Evolutionary conservation across 306 rosid genomes (phyloP), one percentile per base, ranked within the genome.

Genomic region (Delonix regia): DNA sequence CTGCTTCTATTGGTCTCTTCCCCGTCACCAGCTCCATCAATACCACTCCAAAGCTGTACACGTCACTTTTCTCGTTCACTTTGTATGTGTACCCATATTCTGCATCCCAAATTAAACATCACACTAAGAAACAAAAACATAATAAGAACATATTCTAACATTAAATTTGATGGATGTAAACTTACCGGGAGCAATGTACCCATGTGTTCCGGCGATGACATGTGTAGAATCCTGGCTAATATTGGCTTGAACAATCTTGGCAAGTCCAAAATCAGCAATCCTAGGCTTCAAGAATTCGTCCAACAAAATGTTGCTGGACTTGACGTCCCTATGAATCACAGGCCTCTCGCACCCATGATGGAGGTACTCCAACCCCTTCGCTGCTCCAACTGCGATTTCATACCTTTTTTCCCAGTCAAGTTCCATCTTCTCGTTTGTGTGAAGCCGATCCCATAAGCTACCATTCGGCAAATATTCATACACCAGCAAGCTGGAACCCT

Each of bases 101-200:
- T 96, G 88, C 80, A 69, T 2, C 65, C 9, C 6, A 7, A 42
- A 81, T 51, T 33, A 9, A 76, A 51, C 27, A 25, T 51, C 39
- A 49, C 3, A 52, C 24, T 39, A 4, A n/a, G 11, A 65, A 10
- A 39, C 10, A 21, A 7, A 4, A 22, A 55, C 34, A 4, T 25
- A 13, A 57, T 24, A 14, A 25, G n/a, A n/a, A n/a, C 5, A 25
- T 12, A 33, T 3, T 57, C 64, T 4, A 12, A 57, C 25, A 24
- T 57, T 9, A 24, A 57, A 57, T 25, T 25, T 13, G 38, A 25
- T 24, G 64, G 18, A 41, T 55, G 14, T 25, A 3, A 7, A 70
- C 96, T 73, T 33, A 94, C 99, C 99, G 0, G 99, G 99, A 45
- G 99, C 99, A 10, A 96, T 96, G 77, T 96, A 96, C 6, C 99